phyloP scores from a whole-genome alignment of 352 stramenopile genomes.

The Thalassiosira livingstoniorum region DNA sequence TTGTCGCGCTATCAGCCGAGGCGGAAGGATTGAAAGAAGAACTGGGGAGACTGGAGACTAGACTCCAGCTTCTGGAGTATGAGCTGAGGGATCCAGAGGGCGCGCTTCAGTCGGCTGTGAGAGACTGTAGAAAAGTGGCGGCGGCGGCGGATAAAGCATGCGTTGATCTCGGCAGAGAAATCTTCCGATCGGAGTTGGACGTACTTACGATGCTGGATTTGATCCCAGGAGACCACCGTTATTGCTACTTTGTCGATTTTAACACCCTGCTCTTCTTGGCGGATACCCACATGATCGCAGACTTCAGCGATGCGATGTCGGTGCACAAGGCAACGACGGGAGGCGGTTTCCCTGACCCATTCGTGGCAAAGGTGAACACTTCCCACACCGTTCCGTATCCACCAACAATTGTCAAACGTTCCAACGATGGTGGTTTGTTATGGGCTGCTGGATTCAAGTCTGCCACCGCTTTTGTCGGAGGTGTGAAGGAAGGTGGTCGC shows the following conservation, averaged over 20 bases:
- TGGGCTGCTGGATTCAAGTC: neutral
- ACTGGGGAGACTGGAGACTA: too few species aligned
- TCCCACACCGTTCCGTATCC: neutral
- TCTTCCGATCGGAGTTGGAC: neutral
- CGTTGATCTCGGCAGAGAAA: neutral
- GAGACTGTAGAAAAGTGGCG: neutral
- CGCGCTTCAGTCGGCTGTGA: neutral
- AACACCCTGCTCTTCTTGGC: neutral
- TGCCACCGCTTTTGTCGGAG: neutral
- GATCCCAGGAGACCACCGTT: neutral
- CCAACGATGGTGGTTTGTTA: neutral
- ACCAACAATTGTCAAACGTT: neutral
- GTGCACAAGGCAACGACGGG: neutral
- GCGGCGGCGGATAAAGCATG: neutral
- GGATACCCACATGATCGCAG: neutral
- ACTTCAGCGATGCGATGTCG: neutral
- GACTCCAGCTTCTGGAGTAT: neutral
- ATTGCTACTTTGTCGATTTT: neutral
- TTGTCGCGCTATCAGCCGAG: too few species aligned
- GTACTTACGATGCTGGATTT: neutral
- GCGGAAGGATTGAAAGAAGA: too few species aligned
- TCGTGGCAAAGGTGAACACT: neutral
- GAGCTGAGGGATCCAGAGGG: neutral
- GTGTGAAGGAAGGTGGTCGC: neutral
- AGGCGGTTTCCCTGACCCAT: neutral